A percentile compares a stretch with the other conserved stretches of the same genome.
These are phyloP conservation scores for Garcia nutans DNA, from an alignment of 345 rosid species.

Conservation along the genomic window DNA sequence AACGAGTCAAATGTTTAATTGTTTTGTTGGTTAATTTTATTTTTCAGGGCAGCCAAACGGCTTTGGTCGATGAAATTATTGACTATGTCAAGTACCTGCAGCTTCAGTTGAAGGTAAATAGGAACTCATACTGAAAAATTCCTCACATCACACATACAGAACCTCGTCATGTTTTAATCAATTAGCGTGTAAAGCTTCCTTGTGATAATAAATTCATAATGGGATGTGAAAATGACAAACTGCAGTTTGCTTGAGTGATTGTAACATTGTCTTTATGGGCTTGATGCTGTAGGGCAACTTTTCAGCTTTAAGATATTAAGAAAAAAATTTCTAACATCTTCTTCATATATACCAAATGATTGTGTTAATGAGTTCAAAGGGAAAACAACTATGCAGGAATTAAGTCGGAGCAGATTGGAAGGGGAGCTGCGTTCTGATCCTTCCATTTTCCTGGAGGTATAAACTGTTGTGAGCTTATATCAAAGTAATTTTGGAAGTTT, in stretches of 20 bases:
- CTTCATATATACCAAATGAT: not conserved
- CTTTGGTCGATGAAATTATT: conserved; percentile 37
- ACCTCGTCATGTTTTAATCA: no score
- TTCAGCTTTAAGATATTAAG: no score
- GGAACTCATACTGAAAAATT: not conserved
- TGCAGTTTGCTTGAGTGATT: no score
- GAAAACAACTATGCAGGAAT: conserved; percentile 42
- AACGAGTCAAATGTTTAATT: not conserved
- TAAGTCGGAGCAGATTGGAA: conserved; percentile 51
- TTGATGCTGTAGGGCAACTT: no score
- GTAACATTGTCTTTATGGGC: no score
- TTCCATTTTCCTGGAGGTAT: conserved; percentile 49
- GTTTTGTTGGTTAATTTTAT: conserved; percentile 14
- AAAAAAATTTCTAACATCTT: no score
- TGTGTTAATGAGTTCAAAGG: conserved; percentile 2
- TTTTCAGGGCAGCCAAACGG: conserved; percentile 38
- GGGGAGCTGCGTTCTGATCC: conserved; percentile 41
- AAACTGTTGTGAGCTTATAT: no score
- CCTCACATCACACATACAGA: not conserved
- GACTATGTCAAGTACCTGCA: conserved; percentile 58
- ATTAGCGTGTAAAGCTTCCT: no score
- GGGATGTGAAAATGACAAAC: no score
- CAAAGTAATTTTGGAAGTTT: no score
- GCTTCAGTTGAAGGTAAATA: conserved; percentile 53
- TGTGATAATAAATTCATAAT: no score